A percentile compares a stretch with the other conserved stretches of the same genome.
Evolutionary conservation across 2,329 filamentous ascomycete genomes (phyloP).

Genomic region (Paraphoma chrysanthemicola): DNA sequence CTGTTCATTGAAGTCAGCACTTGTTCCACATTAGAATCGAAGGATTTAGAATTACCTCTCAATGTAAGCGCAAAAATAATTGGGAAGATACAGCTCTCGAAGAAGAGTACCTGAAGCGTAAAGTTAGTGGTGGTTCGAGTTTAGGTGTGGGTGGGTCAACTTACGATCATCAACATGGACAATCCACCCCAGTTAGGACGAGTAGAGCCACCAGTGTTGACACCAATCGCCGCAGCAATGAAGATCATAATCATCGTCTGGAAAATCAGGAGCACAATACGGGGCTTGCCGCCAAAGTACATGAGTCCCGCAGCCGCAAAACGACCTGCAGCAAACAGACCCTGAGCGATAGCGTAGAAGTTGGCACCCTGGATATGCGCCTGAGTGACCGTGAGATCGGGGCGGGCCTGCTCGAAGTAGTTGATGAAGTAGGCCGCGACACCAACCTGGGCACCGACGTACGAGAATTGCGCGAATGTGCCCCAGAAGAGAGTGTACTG

Average conservation of each 20-base stretch:
- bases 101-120: too few relatives aligned
- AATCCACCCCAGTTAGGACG: conserved; percentile 46
- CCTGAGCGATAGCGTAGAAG: conserved; percentile 49
- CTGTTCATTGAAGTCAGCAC: too few relatives aligned
- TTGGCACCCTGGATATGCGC: conserved; percentile 45
- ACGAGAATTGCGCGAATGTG: conserved; percentile 59
- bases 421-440: conserved; percentile 60
- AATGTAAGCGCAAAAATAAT: too few relatives aligned
- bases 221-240: conserved; percentile 41
- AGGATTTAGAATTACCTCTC: too few relatives aligned
- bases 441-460: conserved; percentile 60
- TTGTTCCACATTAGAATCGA: too few relatives aligned
- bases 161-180: conserved; percentile 47
- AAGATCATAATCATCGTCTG: conserved; percentile 48
- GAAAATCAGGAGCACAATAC: conserved; percentile 45
- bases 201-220: conserved; percentile 35
- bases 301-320: conserved; percentile 48
- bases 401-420: conserved; percentile 44
- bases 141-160: too few relatives aligned
- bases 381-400: conserved; percentile 28
- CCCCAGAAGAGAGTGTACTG: conserved; percentile 56
- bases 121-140: too few relatives aligned
- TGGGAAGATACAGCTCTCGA: too few relatives aligned
- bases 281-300: conserved; percentile 44
- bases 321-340: conserved; percentile 46